Base-by-base conservation (phyloP, 495 filamentous ascomycete genomes). In the Tuber microsphaerosporum region DNA sequence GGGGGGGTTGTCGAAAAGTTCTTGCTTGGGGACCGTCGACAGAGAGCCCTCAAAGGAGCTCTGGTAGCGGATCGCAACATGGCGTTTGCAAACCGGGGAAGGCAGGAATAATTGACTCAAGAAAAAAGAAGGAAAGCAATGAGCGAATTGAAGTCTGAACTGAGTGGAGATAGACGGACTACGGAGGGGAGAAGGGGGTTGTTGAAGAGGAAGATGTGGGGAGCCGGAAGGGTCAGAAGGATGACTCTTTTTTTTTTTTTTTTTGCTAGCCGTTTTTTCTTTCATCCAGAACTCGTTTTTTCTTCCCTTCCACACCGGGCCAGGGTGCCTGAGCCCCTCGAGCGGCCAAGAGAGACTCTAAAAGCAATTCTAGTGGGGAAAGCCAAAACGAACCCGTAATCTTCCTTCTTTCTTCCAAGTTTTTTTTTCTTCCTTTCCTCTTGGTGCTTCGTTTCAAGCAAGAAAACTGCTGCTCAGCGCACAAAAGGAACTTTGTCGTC, bases 61-160 rank as follows among this genome's bases (percentile, higher is more conserved):
- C 80, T 72, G 42, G 71, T 48, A 12, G 76, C 48, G 76, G 80
- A 82, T 77, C 80, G 74, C 42, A 82, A 71, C 80, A 82, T 82
- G 73, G 70, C 65, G 76, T 72, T 65, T 34, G 71, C 37, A 75
- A 71, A n/a, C 48, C 22, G 37, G 65, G 45, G 26, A 43, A 79
- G 74, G 44, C 61, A 68, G 71, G 45, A 61, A 70, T 61, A 77
- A 72, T 61, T 70, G 69, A 72, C 71, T 75, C 74, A 75, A 61
- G 71, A 78, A 76, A 76, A 46, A 72, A 73, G 71, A 76, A 46
- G 39, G 75, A 77, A 65, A 44, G 14, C 41, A 71, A 73, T 34
- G 74, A 73, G 71, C 74, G 71, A 76, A 76, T 78, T 76, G 71
- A 65, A 65, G 56, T 65, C 31, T 65, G 56, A 75, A 70, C 65